phyloP scores from a whole-genome alignment of 768 basidiomycete genomes.

The Russula dissimulans region DNA sequence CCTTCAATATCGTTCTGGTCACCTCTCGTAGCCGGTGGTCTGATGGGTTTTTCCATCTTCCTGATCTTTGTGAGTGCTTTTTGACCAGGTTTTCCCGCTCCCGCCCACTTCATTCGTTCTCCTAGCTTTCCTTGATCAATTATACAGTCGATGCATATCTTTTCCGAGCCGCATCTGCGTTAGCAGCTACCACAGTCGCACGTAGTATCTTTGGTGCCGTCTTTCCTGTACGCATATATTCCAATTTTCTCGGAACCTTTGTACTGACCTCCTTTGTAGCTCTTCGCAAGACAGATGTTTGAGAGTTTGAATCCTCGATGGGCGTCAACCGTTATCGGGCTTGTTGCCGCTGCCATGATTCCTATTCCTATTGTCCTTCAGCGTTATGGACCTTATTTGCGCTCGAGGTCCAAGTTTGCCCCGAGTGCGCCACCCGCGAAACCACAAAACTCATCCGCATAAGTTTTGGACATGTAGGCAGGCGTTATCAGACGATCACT shows the following conservation, averaged over 20 bases:
- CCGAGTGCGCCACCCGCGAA: conserved; percentile 3
- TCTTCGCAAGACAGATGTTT: conserved; percentile 53
- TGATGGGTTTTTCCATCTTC: conserved; percentile 45
- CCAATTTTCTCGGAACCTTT: neutral
- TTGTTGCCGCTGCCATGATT: conserved; percentile 40
- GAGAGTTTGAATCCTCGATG: conserved; percentile 39
- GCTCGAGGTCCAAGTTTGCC: conserved; percentile 14
- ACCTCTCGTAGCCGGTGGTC: conserved; percentile 41
- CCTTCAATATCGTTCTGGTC: conserved; percentile 44
- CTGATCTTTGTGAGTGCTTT: conserved; percentile 42
- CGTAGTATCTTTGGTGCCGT: conserved; percentile 41
- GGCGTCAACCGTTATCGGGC: conserved; percentile 51
- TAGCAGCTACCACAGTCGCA: conserved; percentile 44
- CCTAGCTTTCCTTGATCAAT: conserved; percentile 43
- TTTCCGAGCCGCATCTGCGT: conserved; percentile 44
- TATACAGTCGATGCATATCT: conserved; percentile 58
- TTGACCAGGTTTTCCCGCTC: neutral
- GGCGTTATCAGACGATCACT: neutral
- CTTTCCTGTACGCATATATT: conserved; percentile 20
- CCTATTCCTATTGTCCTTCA: conserved; percentile 31
- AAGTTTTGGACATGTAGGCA: neutral
- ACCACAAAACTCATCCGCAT: neutral
- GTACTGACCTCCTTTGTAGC: conserved; percentile 18
- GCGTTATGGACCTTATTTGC: conserved; percentile 19
- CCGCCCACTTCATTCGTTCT: neutral